These are phyloP conservation scores for Croton setiger DNA, from an alignment of 441 rosid species.

Conservation along the genomic window DNA sequence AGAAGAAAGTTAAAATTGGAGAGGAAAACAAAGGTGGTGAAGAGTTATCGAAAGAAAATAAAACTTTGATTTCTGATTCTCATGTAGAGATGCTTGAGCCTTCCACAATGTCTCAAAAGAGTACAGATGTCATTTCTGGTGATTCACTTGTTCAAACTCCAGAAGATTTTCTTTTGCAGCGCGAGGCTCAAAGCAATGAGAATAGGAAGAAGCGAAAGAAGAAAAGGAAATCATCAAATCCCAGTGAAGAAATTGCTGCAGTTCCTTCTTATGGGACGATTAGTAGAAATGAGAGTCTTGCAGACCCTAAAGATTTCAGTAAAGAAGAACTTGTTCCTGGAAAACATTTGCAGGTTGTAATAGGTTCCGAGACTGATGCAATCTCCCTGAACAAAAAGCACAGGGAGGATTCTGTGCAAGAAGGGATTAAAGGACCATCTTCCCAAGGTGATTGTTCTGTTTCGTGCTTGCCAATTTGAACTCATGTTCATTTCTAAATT, in stretches of 20 bases:
- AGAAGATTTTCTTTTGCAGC: too few species aligned
- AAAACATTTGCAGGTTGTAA: conserved; percentile 6
- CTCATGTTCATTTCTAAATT: not conserved
- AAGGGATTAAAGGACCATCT: conserved; percentile 9
- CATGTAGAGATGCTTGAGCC: conserved; percentile 12
- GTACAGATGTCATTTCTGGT: conserved; percentile 8
- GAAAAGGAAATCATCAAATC: conserved; percentile 23
- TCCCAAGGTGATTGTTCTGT: conserved; percentile 22
- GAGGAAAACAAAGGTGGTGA: conserved; percentile 18
- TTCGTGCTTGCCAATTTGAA: not conserved
- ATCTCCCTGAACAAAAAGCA: conserved; percentile 22
- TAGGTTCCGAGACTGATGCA: conserved; percentile 19
- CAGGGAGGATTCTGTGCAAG: conserved; percentile 21
- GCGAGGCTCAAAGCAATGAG: conserved; percentile 9
- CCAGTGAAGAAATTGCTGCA: conserved; percentile 20
- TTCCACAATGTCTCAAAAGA: conserved; percentile 19
- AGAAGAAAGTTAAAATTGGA: conserved; percentile 25
- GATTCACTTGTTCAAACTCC: conserved; percentile 10
- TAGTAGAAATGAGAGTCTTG: conserved; percentile 10
- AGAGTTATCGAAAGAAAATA: conserved; percentile 12
- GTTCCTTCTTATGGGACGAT: conserved; percentile 19
- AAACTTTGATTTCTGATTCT: conserved; percentile 16
- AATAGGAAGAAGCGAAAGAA: conserved; percentile 26
- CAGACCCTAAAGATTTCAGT: conserved; percentile 15
- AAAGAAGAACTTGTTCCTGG: conserved; percentile 14